Percentiles rank a stretch among this genome's conserved stretches.
Evolutionary conservation across 352 stramenopile species (phyloP).

Genomic region (Globisporangium recalcitrans): DNA sequence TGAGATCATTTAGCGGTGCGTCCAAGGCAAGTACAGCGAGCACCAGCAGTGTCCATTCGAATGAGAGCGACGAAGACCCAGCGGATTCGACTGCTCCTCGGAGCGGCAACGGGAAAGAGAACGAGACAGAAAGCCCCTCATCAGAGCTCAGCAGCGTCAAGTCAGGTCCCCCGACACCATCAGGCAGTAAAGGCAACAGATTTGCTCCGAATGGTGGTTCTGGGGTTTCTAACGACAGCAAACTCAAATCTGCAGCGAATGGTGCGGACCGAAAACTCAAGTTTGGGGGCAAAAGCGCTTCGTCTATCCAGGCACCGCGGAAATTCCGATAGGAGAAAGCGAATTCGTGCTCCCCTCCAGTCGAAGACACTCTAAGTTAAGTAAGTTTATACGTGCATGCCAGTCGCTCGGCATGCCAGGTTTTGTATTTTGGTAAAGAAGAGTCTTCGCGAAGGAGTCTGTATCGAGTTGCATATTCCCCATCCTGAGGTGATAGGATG

Average conservation of each 20-base stretch:
- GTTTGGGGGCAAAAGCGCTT: conserved; percentile 8
- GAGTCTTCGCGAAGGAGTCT: background rate
- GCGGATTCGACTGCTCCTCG: background rate
- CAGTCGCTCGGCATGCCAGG: background rate
- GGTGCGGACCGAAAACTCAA: conserved; percentile 16
- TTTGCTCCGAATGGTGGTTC: background rate
- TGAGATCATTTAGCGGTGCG: conserved; percentile 1
- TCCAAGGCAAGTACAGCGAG: conserved; percentile 18
- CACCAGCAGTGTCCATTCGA: conserved; percentile 16
- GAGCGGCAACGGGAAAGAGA: background rate
- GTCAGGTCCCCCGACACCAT: conserved; percentile 1
- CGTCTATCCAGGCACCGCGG: conserved; percentile 15
- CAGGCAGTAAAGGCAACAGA: conserved; percentile 9
- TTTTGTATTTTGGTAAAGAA: conserved; percentile 4
- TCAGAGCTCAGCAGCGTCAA: conserved; percentile 4
- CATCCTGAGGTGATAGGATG: background rate
- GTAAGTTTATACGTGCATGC: conserved; percentile 9
- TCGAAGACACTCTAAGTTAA: conserved; percentile 7
- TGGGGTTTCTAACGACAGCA: conserved; percentile 10
- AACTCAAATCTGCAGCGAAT: background rate
- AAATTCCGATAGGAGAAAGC: conserved; percentile 15
- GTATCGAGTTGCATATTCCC: background rate
- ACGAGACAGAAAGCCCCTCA: background rate
- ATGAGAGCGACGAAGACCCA: conserved; percentile 14
- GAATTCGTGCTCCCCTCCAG: background rate